These are phyloP conservation scores for Rhynchospora pubera DNA, from an alignment of 176 grass and related monocot genomes.

Conservation along the genomic window DNA sequence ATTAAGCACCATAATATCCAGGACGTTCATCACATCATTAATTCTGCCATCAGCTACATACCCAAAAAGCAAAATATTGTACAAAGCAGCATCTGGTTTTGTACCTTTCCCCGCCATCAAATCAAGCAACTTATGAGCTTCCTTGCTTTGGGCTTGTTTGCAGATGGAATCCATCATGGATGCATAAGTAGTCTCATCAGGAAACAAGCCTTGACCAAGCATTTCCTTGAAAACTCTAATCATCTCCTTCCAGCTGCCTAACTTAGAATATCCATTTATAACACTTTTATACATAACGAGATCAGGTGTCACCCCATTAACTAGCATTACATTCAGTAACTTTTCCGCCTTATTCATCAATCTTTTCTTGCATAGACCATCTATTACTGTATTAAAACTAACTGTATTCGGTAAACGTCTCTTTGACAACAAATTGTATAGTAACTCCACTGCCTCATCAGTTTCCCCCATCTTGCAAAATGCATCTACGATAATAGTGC, in stretches of 20 bases:
- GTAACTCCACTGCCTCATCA: neutral
- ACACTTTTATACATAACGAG: neutral
- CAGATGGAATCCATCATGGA: neutral
- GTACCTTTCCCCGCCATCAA: neutral
- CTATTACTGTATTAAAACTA: neutral
- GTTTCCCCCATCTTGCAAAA: neutral
- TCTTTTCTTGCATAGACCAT: neutral
- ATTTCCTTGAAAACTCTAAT: constrained; percentile 2
- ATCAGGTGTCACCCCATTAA: neutral
- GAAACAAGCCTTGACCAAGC: neutral
- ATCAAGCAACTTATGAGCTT: neutral
- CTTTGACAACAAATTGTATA: neutral
- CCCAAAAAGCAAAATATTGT: neutral
- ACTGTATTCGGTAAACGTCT: neutral
- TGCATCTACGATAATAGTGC: neutral
- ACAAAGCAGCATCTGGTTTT: neutral
- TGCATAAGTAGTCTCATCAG: constrained; percentile 2
- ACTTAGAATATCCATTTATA: too few species aligned
- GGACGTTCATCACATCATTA: too few species aligned
- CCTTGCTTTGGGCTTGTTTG: neutral
- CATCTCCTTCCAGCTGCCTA: neutral
- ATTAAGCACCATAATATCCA: too few species aligned
- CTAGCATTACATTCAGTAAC: neutral
- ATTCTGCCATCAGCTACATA: neutral
- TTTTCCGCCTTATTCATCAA: constrained; percentile 2